Base-by-base conservation (phyloP, 768 basidiomycete species). In the Mrakia blollopis region DNA sequence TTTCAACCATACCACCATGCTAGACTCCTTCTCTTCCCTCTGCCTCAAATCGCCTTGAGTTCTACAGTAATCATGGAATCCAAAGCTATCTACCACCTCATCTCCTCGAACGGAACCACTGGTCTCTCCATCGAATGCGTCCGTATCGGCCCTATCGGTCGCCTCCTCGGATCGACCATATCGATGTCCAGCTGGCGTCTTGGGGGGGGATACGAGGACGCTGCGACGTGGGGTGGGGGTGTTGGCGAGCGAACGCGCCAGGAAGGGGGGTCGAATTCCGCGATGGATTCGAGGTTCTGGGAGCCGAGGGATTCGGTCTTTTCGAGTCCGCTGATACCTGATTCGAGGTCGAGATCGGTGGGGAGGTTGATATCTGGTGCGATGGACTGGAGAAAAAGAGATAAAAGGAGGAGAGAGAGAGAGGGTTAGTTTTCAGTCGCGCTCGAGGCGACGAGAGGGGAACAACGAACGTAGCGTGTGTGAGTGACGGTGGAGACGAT, bases 71-170 rank as follows among this genome's bases (percentile, higher is more conserved):
- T 44, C n/a, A n/a, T n/a, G n/a, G n/a, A n/a, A n/a, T n/a, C n/a
- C n/a, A n/a, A n/a, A n/a, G n/a, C n/a, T n/a, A n/a, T n/a, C 62
- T 41, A 68, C 65, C 65, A 68, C 44, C 14, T n/a, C 39, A 68
- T 68, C 25, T 68, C 65, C 65, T 68, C 65, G 39, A 68, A 68
- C 14, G 65, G 35, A 23, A 39, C 35, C 37, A 68, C 65, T 7
- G 35, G 21, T 4, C 25, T 0, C 5, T 18, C 25, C 39, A 68
- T 68, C 14, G 35, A 39, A 6, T 68, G 65, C 37, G 25, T 39
- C 65, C 65, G 8, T 13, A 68, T 68, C 65, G 44, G 39, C 39
- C 65, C 65, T 11, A 68, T 68, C 23, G 65, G 37, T 10, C 4
- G 16, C 35, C 65, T 35, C 6, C 0, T n/a, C 37, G 3, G 35